Evolutionary conservation across 2,329 filamentous ascomycete genomes (phyloP).

Genomic region (Rasamsonia emersonii): DNA sequence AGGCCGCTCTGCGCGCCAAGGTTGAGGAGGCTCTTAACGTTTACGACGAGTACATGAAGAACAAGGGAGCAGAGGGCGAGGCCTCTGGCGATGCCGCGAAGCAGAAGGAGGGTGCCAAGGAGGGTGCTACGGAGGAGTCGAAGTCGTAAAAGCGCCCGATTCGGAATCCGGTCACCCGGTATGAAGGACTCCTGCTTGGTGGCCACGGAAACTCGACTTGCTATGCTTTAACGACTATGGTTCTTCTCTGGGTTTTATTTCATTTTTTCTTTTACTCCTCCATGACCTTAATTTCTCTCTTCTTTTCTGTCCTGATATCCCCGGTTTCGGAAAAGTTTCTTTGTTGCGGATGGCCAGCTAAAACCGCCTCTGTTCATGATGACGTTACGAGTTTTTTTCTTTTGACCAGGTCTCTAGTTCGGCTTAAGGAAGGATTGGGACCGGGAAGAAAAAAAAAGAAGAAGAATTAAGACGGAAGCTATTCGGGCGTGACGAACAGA

Average conservation of each 20-base stretch:
- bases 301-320: conserved; percentile 33
- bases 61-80: conserved; percentile 48
- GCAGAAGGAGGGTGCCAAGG: conserved; percentile 36
- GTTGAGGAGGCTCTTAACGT: conserved; percentile 95
- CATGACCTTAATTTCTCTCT: conserved; percentile 16
- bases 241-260: conserved; percentile 10
- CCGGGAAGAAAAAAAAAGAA: too few species aligned
- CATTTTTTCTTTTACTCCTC: conserved; percentile 11
- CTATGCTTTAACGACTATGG: conserved; percentile 9
- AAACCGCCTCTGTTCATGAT: conserved; percentile 25
- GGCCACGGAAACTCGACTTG: conserved; percentile 6
- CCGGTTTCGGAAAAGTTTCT: conserved; percentile 32
- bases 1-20: conserved; percentile 81
- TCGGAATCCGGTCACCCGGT: conserved; percentile 9
- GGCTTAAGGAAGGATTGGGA: too few species aligned
- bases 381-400: too few species aligned
- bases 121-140: conserved; percentile 32
- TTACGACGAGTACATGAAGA: conserved; percentile 98
- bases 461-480: too few species aligned
- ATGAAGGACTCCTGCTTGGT: conserved; percentile 10
- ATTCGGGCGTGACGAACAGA: too few species aligned
- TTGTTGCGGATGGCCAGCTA: too few species aligned
- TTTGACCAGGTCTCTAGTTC: conserved; percentile 10
- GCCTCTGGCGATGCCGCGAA: conserved; percentile 34
- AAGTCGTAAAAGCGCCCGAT: conserved; percentile 27